Base-by-base conservation (phyloP, 495 filamentous ascomycete species). In the Aspergillus conjunctus region DNA sequence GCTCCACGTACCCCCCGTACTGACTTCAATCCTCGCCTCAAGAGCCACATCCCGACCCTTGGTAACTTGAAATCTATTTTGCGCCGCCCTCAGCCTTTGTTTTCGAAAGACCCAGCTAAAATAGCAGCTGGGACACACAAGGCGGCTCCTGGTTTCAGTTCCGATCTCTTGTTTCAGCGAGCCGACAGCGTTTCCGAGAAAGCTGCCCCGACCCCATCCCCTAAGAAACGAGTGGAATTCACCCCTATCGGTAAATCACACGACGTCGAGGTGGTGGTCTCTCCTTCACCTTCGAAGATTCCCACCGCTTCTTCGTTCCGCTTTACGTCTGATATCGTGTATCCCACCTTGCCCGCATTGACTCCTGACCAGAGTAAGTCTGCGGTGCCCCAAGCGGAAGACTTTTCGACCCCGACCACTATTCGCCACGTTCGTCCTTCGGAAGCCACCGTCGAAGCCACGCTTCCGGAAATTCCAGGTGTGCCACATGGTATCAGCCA, bases 401-500 rank as follows among this genome's bases (percentile, higher is more conserved):
- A 21, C 1, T 14, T 54, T 12, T 46, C 55, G 9, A 66, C 68
- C 1, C 75, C 73, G 12, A 14, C 58, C 10, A 68, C 68, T 15
- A 72, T 80, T 54, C 76, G 74, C 14, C 71, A 70, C n/a, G 70
- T 78, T 26, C 73, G 72, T 39, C 65, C 68, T 4, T 78, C 78
- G 1, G 66, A 65, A 17, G 63, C 34, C 1, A 41, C 63, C 51
- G 51, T 52, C n/a, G 65, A 70, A 51, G 54, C 55, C 33, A 50
- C 21, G 11, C 59, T 70, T 52, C 67, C 71, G 8, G 73, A 75
- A 7, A 68, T 81, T 41, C 69, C 71, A 0, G 74, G 83, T 11
- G 77, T 89, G 33, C 80, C 87, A 6, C 88, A 91, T 65, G 89
- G 89, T 33, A 85, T 92, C 67, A 67, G 73, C 4, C 91, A 88